These are phyloP conservation scores for Trametes maxima DNA, from an alignment of 768 basidiomycete genomes.

Conservation along the genomic window DNA sequence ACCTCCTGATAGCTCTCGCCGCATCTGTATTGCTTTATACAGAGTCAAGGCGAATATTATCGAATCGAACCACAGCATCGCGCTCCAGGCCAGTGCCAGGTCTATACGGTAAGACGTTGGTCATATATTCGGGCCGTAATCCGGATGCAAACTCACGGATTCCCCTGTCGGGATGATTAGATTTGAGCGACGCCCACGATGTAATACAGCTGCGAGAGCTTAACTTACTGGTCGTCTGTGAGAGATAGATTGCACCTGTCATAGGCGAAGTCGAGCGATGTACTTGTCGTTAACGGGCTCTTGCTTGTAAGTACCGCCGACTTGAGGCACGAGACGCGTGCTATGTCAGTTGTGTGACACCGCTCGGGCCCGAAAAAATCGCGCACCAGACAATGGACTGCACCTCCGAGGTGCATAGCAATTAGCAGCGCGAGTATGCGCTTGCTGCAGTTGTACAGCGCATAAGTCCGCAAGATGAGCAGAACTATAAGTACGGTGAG, in stretches of 20 bases:
- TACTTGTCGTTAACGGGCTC: slow-evolving; percentile 5
- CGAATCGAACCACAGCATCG: slow-evolving; percentile 26
- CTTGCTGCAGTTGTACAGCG: slow-evolving; percentile 26
- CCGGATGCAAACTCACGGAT: slow-evolving; percentile 1
- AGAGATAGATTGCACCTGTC: slow-evolving; percentile 5
- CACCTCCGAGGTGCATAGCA: slow-evolving; percentile 11
- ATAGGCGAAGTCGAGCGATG: background rate
- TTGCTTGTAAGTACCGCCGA: slow-evolving; percentile 10
- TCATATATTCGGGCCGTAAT: background rate
- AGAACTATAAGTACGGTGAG: slow-evolving; percentile 15
- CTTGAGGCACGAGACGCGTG: background rate
- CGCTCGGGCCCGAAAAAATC: too few species aligned
- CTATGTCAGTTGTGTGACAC: background rate
- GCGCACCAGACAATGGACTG: slow-evolving; percentile 10
- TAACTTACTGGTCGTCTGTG: slow-evolving; percentile 12
- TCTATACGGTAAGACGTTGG: background rate
- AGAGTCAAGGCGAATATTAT: slow-evolving; percentile 18
- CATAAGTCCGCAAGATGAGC: slow-evolving; percentile 29
- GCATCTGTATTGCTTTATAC: slow-evolving; percentile 13
- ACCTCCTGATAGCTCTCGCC: slow-evolving; percentile 1
- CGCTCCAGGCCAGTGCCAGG: slow-evolving; percentile 7
- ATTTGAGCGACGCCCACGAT: background rate
- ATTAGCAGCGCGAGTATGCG: slow-evolving; percentile 17
- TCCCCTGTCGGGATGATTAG: background rate
- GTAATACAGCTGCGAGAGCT: too few species aligned